These are phyloP conservation scores for Catharanthus roseus DNA, from an alignment of 257 asterid species.

Conservation along the genomic window DNA sequence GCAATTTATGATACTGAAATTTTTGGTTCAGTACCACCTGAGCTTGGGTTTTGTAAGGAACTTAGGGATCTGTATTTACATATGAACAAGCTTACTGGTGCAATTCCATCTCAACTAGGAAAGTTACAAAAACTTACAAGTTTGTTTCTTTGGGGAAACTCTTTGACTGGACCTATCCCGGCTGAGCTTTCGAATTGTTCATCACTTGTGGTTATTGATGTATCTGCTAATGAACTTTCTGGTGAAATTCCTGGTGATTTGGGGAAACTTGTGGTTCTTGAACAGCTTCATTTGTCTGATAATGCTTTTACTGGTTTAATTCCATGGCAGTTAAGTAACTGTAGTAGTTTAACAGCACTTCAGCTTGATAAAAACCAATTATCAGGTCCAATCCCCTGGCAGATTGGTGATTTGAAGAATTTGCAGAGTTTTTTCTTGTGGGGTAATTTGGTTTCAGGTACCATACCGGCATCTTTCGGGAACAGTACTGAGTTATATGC, in stretches of 20 bases:
- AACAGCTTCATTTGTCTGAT: conserved; percentile 79
- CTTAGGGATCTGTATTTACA: conserved; percentile 65
- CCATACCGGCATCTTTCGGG: conserved; percentile 65
- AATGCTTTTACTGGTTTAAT: conserved; percentile 57
- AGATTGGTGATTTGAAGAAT: conserved; percentile 61
- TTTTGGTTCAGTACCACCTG: conserved; percentile 72
- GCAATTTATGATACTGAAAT: conserved; percentile 78
- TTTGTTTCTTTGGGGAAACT: conserved; percentile 85
- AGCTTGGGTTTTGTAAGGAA: conserved; percentile 60
- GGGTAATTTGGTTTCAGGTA: conserved; percentile 81
- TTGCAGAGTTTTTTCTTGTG: conserved; percentile 83
- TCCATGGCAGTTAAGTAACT: conserved; percentile 64
- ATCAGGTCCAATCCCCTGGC: conserved; percentile 65
- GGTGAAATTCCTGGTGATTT: conserved; percentile 69
- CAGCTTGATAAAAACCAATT: conserved; percentile 80
- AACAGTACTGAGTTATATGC: conserved; percentile 85
- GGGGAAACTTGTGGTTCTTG: conserved; percentile 54
- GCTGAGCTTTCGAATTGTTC: conserved; percentile 57
- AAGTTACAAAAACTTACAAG: conserved; percentile 67
- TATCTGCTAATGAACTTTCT: conserved; percentile 60
- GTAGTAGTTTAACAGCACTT: conserved; percentile 67
- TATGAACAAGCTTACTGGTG: conserved; percentile 73
- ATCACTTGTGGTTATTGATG: conserved; percentile 69
- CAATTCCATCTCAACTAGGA: conserved; percentile 65
- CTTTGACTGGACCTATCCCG: conserved; percentile 59